A percentile compares a stretch with the other conserved stretches of the same genome.
Conservation (phyloP, 2,329 filamentous ascomycete species). For the Passalora sequoiae region DNA sequence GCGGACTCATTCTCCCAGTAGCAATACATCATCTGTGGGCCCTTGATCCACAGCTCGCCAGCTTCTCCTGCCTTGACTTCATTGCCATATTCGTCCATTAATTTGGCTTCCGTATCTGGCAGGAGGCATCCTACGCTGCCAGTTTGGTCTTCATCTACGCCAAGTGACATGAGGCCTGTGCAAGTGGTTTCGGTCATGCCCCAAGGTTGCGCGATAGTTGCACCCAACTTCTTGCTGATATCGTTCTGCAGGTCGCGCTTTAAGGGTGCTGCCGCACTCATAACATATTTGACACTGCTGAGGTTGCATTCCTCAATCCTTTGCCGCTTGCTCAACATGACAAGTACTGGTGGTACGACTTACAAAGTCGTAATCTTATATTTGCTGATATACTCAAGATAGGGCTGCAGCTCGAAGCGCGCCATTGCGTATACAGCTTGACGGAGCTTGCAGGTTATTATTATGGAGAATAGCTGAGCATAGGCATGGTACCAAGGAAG, state of each 20-base stretch:
- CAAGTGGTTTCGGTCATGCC: slow-evolving; percentile 84
- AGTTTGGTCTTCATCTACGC: slow-evolving; percentile 36
- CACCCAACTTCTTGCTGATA: slow-evolving; percentile 1
- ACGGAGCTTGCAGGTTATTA: slow-evolving; percentile 50
- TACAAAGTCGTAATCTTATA: slow-evolving; percentile 63
- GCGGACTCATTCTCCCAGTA: slow-evolving; percentile 71
- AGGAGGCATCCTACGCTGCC: slow-evolving; percentile 61
- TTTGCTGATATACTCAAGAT: slow-evolving; percentile 56
- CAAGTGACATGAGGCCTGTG: slow-evolving; percentile 60
- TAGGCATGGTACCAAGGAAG: slow-evolving; percentile 63
- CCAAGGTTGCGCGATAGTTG: slow-evolving; percentile 44
- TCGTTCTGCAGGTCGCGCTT: slow-evolving; percentile 4
- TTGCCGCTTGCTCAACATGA: slow-evolving; percentile 67
- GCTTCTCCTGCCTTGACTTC: slow-evolving; percentile 36
- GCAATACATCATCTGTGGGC: slow-evolving; percentile 67
- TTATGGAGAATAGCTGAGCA: slow-evolving; percentile 63
- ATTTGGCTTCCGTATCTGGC: slow-evolving; percentile 63
- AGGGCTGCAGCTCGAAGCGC: slow-evolving; percentile 62
- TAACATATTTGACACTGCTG: slow-evolving; percentile 10
- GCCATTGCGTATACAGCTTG: slow-evolving; percentile 69
- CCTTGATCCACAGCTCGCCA: slow-evolving; percentile 42
- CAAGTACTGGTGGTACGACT: slow-evolving; percentile 69
- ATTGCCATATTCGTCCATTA: slow-evolving; percentile 57
- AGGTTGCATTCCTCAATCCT: slow-evolving; percentile 58
- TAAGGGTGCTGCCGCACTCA: slow-evolving; percentile 15